A percentile compares a stretch with the other conserved stretches of the same genome.
phyloP scores from a whole-genome alignment of 495 filamentous ascomycete genomes.

The Terfezia claveryi region DNA sequence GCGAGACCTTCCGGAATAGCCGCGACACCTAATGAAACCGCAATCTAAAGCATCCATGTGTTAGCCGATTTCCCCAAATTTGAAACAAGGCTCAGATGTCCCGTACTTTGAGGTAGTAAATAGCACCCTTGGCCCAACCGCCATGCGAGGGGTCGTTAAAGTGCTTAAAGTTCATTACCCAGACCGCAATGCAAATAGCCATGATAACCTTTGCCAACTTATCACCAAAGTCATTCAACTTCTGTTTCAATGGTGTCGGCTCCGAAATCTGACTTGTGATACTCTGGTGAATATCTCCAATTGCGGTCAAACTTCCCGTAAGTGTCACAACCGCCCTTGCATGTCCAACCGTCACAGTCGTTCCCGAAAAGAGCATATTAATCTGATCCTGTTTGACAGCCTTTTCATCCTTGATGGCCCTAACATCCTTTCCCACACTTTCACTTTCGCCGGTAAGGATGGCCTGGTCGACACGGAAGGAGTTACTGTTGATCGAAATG shows the following conservation, averaged over 20 bases:
- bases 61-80: background rate
- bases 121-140: slow-evolving; percentile 90
- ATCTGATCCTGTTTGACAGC: slow-evolving; percentile 94
- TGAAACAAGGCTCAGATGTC: no score
- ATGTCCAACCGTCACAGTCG: slow-evolving; percentile 85
- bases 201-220: slow-evolving; percentile 94
- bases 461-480: slow-evolving; percentile 85
- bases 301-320: slow-evolving; percentile 79
- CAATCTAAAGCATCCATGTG: slow-evolving; percentile 34
- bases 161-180: slow-evolving; percentile 94
- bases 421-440: slow-evolving; percentile 71
- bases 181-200: slow-evolving; percentile 84
- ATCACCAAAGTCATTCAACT: slow-evolving; percentile 96
- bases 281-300: slow-evolving; percentile 97
- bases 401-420: slow-evolving; percentile 45
- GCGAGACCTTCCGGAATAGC: slow-evolving; percentile 95
- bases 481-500: slow-evolving; percentile 85
- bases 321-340: slow-evolving; percentile 81
- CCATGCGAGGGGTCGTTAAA: slow-evolving; percentile 89
- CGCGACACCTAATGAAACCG: slow-evolving; percentile 91
- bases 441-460: slow-evolving; percentile 97
- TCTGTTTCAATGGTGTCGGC: slow-evolving; percentile 92
- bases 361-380: slow-evolving; percentile 98
- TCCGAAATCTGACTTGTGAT: slow-evolving; percentile 96
- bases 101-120: slow-evolving; percentile 76